Percentiles rank a stretch among this genome's conserved stretches.
Evolutionary conservation across 2,329 filamentous ascomycete genomes (phyloP).

Genomic region (Clarireedia homoeocarpa): DNA sequence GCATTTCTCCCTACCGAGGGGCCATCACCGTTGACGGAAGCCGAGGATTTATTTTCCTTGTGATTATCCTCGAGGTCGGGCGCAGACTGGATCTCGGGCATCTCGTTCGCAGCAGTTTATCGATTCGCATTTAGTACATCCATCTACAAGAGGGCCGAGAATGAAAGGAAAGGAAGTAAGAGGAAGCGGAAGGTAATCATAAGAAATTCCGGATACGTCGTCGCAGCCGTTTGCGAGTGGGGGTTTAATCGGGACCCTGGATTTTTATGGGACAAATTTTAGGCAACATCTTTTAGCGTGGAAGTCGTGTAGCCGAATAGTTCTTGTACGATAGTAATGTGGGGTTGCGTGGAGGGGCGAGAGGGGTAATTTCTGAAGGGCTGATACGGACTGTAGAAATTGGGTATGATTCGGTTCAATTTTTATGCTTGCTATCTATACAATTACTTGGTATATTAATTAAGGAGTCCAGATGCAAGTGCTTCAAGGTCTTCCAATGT

Average conservation of each 20-base stretch:
- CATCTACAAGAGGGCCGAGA: neutral
- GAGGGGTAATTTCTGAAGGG: conserved; percentile 5
- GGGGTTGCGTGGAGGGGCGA: conserved; percentile 3
- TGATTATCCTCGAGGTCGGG: neutral
- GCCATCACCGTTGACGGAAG: neutral
- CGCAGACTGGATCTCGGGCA: neutral
- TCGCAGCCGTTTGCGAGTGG: neutral
- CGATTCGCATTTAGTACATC: neutral
- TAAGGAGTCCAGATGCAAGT: conserved; percentile 65
- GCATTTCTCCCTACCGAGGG: no score
- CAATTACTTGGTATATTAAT: conserved; percentile 22
- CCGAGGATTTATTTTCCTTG: neutral
- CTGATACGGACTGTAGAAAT: neutral
- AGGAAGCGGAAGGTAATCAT: neutral
- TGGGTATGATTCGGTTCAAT: conserved; percentile 4
- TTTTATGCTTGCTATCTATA: neutral
- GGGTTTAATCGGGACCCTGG: neutral
- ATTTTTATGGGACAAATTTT: neutral
- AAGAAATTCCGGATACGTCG: neutral
- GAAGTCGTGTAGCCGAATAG: no score
- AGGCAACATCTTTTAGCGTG: no score
- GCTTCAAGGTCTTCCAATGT: conserved; percentile 74
- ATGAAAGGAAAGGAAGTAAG: neutral
- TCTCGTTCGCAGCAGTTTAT: neutral
- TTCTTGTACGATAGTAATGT: neutral